Percentiles rank a stretch among this genome's conserved stretches.
Conservation (phyloP, 768 basidiomycete species). For the Trametes villosa region DNA sequence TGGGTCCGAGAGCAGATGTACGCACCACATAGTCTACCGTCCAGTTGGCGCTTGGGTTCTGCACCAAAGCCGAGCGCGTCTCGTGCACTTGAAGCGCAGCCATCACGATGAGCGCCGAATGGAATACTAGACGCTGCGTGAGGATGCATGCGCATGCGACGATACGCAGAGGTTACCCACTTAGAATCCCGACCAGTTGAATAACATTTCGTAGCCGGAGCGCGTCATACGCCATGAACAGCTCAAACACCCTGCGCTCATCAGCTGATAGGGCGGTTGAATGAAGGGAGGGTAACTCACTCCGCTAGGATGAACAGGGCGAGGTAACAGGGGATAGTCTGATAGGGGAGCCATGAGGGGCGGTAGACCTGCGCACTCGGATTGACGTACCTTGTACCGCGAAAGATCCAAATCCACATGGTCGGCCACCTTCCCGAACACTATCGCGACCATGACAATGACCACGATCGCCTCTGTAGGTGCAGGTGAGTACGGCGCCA, state of each 20-base stretch:
- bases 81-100: conserved; percentile 79
- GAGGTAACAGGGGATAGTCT: conserved; percentile 86
- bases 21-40: conserved; percentile 45
- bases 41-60: conserved; percentile 39
- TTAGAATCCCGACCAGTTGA: conserved; percentile 72
- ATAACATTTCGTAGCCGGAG: conserved; percentile 77
- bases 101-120: conserved; percentile 72
- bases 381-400: conserved; percentile 55
- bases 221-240: conserved; percentile 84
- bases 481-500: neutral
- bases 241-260: conserved; percentile 67
- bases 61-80: conserved; percentile 65
- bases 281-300: conserved; percentile 43
- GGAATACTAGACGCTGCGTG: conserved; percentile 58
- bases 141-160: neutral
- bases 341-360: conserved; percentile 15
- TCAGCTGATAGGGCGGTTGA: conserved; percentile 9
- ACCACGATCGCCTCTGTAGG: conserved; percentile 73
- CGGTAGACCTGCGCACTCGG: neutral
- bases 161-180: conserved; percentile 49
- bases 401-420: conserved; percentile 46
- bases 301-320: conserved; percentile 83
- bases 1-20: conserved; percentile 2
- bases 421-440: conserved; percentile 66
- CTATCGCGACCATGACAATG: conserved; percentile 72